Conservation (phyloP, 345 rosid species). For the Eucalyptus albens region DNA sequence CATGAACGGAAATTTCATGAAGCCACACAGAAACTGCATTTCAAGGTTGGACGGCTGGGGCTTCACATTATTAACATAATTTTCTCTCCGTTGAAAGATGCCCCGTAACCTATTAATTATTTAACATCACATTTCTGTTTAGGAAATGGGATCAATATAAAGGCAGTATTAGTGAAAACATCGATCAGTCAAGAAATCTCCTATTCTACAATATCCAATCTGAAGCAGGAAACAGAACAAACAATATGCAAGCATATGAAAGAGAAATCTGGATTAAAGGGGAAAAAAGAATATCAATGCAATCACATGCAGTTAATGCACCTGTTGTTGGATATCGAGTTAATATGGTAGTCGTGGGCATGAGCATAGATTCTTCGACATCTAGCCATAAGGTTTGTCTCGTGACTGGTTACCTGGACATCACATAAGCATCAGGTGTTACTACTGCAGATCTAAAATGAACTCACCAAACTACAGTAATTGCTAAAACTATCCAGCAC, state of each 20-base stretch:
- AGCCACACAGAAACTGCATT: not conserved
- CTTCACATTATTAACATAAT: not conserved
- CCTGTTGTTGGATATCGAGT: constrained; percentile 87
- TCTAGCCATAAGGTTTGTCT: constrained; percentile 79
- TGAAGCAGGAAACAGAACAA: not conserved
- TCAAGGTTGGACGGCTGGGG: not conserved
- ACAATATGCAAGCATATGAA: not conserved
- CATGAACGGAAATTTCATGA: not conserved
- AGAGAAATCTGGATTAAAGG: not conserved
- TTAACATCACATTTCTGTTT: not conserved
- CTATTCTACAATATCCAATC: not conserved
- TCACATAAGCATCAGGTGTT: not conserved
- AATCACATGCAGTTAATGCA: not conserved
- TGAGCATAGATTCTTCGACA: constrained; percentile 96
- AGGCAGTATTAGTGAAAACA: not conserved
- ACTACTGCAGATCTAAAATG: not conserved
- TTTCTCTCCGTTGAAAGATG: not conserved
- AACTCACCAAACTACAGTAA: not conserved
- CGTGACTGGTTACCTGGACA: constrained; percentile 69
- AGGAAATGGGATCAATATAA: not conserved
- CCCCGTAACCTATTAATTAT: not conserved
- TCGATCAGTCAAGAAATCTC: not conserved
- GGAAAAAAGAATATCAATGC: not conserved
- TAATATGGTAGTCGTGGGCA: constrained; percentile 43
- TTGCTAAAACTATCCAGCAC: not conserved